phyloP scores from a whole-genome alignment of 2,329 filamentous ascomycete species.

The Neocucurbitaria cava region DNA sequence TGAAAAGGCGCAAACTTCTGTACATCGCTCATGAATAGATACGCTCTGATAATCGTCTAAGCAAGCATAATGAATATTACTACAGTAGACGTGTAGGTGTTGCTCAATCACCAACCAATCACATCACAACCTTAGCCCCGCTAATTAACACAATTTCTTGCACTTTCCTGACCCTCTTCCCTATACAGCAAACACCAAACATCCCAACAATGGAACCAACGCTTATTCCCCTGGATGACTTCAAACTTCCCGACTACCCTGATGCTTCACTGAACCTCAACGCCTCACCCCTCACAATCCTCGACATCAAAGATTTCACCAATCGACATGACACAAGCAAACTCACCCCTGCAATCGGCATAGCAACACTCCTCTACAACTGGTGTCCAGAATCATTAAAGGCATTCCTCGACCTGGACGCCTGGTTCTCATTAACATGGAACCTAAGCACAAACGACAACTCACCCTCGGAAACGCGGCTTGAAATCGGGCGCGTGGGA shows the following conservation, averaged over 20 bases:
- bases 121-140: conserved; percentile 3
- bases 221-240: conserved; percentile 5
- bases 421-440: conserved; percentile 36
- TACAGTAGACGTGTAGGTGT: too few species aligned
- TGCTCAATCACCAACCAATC: too few species aligned
- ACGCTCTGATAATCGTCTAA: too few species aligned
- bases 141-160: conserved; percentile 5
- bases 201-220: conserved; percentile 4
- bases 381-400: conserved; percentile 25
- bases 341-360: conserved; percentile 14
- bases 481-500: conserved; percentile 31
- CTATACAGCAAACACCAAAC: neutral
- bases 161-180: conserved; percentile 6
- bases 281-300: conserved; percentile 11
- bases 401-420: conserved; percentile 30
- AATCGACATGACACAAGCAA: neutral
- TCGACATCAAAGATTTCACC: conserved; percentile 5
- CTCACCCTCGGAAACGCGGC: conserved; percentile 12
- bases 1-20: too few species aligned
- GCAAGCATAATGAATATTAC: too few species aligned
- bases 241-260: conserved; percentile 21
- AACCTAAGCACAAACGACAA: conserved; percentile 11
- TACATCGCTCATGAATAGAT: too few species aligned
- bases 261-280: conserved; percentile 12
- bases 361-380: conserved; percentile 28